A percentile compares a stretch with the other conserved stretches of the same genome.
phyloP scores from a whole-genome alignment of 83 land plant genomes.

The Thuja plicata region DNA sequence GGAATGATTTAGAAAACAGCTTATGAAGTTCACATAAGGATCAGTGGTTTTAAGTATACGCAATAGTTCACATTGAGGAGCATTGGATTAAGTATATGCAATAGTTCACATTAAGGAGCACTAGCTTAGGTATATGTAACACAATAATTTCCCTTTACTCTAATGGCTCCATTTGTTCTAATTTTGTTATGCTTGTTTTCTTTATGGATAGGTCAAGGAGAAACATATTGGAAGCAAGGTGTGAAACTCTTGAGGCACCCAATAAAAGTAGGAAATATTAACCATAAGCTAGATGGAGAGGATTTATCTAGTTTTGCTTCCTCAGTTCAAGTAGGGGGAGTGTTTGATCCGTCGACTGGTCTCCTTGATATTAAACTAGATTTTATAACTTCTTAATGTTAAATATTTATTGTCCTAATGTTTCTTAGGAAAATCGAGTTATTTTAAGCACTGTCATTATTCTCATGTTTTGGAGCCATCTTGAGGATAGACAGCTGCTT shows the following conservation, averaged over 20 bases:
- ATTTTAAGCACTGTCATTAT: neutral
- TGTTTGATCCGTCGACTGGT: slow-evolving; percentile 6
- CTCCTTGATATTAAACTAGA: neutral
- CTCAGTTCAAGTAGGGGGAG: neutral
- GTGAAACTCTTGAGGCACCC: neutral
- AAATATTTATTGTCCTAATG: neutral
- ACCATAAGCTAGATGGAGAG: neutral
- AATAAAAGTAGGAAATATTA: neutral
- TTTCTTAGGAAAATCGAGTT: neutral
- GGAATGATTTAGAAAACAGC: neutral
- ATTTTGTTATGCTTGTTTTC: neutral
- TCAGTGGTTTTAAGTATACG: no score
- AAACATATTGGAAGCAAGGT: slow-evolving; percentile 1
- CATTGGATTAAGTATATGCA: no score
- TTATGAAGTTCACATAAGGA: neutral
- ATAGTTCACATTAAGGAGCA: neutral
- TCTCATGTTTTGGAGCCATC: neutral
- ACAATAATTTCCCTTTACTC: neutral
- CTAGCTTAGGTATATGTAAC: neutral
- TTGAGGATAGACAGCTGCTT: neutral
- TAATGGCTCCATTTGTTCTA: neutral
- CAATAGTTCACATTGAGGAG: neutral
- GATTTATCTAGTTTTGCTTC: neutral
- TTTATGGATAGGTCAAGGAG: neutral
- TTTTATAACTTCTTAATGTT: neutral